Evolutionary conservation across 1,284 basidiomycete genomes (phyloP), one percentile per base, ranked within the genome.

Genomic region (Boletus sp.): DNA sequence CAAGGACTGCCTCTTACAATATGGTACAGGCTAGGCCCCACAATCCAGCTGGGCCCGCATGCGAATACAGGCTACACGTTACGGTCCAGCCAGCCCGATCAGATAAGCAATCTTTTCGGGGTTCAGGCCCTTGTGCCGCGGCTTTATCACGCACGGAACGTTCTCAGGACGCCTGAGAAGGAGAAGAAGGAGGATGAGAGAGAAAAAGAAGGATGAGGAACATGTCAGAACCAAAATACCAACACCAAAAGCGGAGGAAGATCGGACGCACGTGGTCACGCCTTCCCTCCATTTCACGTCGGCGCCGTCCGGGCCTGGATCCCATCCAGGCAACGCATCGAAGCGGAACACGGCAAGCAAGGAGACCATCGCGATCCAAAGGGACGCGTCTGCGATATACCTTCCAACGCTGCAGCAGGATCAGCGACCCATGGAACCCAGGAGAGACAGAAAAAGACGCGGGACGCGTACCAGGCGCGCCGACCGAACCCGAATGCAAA

Each of bases 401-500:
- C 65, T 56, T 23, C 77, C 75, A 45, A 47, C 45, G 41, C 51
- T 48, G 25, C 6, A 5, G 3, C 12, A 25, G 5, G 41, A 37
- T 36, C 33, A 56, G 17, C 9, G 16, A 6, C 22, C 13, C 12
- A 5, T 10, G 13, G n/a, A 40, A 19, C 14, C n/a, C n/a, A n/a
- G n/a, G 12, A 2, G 23, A 9, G 17, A 13, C 5, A 25, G 12
- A 13, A 9, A 17, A 4, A 19, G 6, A 39, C 33, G 36, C 14
- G 8, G 53, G 1, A 49, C n/a, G 23, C 44, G 6, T 52, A 73
- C 72, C 73, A 53, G 67, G 70, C 59, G 7, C 76, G 66, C 22
- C 70, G 60, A 26, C 77, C 76, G 51, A 74, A 78, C 9, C 77
- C 76, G 52, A 72, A 77, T 0, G 63, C 63, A 47, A 70, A 71